These are phyloP conservation scores for Kazachstania martiniae DNA, from an alignment of 805 yeast genomes.

Conservation along the genomic window DNA sequence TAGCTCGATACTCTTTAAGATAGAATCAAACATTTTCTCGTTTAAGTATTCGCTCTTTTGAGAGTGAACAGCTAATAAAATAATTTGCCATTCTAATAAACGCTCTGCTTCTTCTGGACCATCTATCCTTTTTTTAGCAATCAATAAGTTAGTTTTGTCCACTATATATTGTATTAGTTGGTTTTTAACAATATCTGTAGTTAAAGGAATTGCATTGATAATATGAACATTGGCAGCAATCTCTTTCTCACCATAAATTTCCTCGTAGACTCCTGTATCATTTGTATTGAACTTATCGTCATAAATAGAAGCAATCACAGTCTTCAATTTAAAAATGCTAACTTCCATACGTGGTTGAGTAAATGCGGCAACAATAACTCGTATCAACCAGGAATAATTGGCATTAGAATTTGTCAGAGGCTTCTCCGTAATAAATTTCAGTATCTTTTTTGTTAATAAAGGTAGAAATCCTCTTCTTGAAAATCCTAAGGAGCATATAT, in stretches of 20 bases:
- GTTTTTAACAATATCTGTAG: constrained; percentile 14
- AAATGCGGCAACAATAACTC: constrained; percentile 36
- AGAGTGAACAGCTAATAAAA: constrained; percentile 34
- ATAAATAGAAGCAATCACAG: constrained; percentile 40
- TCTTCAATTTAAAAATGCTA: constrained; percentile 50
- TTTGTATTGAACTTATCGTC: constrained; percentile 31
- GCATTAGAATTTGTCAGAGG: not conserved
- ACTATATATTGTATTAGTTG: constrained; percentile 15
- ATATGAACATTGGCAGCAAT: constrained; percentile 40
- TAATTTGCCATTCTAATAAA: constrained; percentile 42
- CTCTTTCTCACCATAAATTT: constrained; percentile 50
- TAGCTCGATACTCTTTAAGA: constrained; percentile 2
- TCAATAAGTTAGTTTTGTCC: constrained; percentile 34
- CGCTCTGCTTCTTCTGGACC: constrained; percentile 62
- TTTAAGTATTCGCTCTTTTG: constrained; percentile 3
- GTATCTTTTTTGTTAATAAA: constrained; percentile 37
- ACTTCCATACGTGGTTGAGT: constrained; percentile 43
- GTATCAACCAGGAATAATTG: constrained; percentile 37
- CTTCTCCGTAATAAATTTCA: constrained; percentile 31
- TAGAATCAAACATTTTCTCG: not conserved
- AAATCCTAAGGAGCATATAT: constrained; percentile 38
- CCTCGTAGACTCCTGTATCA: constrained; percentile 25
- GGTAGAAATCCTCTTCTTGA: constrained; percentile 68
- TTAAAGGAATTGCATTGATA: constrained; percentile 35
- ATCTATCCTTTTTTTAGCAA: constrained; percentile 47